Evolutionary conservation across 2,329 filamentous ascomycete species (phyloP).

Genomic region (Fusarium globosum): DNA sequence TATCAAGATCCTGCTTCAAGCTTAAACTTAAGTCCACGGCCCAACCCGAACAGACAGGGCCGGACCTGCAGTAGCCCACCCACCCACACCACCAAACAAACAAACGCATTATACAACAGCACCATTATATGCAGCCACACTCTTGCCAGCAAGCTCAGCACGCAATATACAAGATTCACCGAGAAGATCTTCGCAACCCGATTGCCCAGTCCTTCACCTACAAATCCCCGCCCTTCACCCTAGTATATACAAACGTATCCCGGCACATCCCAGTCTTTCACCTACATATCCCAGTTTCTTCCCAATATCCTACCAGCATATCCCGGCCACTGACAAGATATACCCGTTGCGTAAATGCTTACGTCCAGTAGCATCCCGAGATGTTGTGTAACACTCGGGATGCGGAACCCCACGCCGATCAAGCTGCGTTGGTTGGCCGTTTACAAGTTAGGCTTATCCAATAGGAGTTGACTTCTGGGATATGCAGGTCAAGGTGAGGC

Average conservation of each 20-base stretch:
- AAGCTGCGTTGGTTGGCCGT: background rate
- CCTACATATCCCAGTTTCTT: background rate
- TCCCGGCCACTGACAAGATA: too few relatives aligned
- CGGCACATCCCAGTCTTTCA: background rate
- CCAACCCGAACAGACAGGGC: background rate
- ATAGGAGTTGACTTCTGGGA: background rate
- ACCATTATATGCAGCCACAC: slow-evolving; percentile 16
- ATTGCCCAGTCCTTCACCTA: background rate
- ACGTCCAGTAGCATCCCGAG: background rate
- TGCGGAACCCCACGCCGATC: background rate
- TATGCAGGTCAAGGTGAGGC: background rate
- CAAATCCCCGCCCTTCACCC: background rate
- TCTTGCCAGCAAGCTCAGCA: background rate
- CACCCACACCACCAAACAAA: background rate
- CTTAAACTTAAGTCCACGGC: background rate
- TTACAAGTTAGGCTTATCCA: background rate
- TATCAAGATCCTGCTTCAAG: background rate
- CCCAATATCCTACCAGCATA: background rate
- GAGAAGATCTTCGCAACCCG: slow-evolving; percentile 14
- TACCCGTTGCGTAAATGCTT: background rate
- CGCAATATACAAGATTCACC: background rate
- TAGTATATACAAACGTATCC: background rate
- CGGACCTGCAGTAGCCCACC: slow-evolving; percentile 41
- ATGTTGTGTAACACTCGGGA: slow-evolving; percentile 25
- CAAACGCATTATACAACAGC: slow-evolving; percentile 1